Base-by-base conservation (phyloP, 129 eudicot species). In the Flaveria ramosissima region DNA sequence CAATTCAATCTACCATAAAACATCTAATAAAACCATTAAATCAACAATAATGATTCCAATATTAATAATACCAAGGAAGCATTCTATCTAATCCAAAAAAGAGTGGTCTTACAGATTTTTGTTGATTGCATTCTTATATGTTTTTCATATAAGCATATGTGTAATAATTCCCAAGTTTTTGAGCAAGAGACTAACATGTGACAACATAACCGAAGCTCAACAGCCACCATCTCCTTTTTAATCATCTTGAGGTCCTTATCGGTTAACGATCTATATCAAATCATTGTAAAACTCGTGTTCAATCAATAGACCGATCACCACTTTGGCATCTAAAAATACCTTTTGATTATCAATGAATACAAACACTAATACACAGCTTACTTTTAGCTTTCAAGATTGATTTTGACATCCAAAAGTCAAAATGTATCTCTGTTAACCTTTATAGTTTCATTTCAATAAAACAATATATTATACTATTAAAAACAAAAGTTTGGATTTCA, bases 231-330 rank as follows among this genome's bases (percentile, higher is more conserved):
- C 82, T 95, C 99, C 86, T 95, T 95, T 81, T 95, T 95, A 45
- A 95, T 95, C 77, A 76, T 91, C 85, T 91, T 95, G 56, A 95
- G 89, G 71, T 95, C 99, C 71, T 88, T 89, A 82, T 95, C 99
- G 1, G 99, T 86, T 77, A 95, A 77, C 36, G 99, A 88, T 95
- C 97, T 78, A 91, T 82, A 81, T 95, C 99, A 74, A 95, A 91
- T 82, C 99, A 43, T 95, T 91, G 78, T 91, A 95, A 74, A 95
- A 95, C 2, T 97, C 99, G 77, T 86, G 89, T 71, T 95, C 99
- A 55, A 95, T 95, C 99, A 97, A 95, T 36, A 97, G 99, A 52
- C 99, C 99, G 55, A 95, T 95, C 1, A 97, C 91, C 57, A 94
- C 99, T 89, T 91, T 94, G 27, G 99, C 99, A 81, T 91, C 85